Conservation (phyloP, 257 asterid genomes). For the Lantana camara region DNA sequence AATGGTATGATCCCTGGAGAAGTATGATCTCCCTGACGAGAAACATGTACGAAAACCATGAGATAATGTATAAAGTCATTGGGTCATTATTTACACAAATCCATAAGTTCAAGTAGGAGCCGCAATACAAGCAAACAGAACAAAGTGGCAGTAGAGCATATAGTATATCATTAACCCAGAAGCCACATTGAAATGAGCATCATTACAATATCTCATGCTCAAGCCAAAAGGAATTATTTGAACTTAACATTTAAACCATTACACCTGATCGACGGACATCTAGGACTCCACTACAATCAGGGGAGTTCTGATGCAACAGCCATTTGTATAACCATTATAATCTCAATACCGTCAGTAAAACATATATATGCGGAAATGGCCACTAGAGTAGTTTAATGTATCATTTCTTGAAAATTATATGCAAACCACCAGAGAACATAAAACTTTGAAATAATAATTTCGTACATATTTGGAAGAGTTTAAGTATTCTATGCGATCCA, state of each 20-base stretch:
- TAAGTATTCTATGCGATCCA: slow-evolving; percentile 17
- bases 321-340: slow-evolving; percentile 16
- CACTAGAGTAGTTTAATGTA: no score
- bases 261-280: slow-evolving; percentile 1
- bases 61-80: slow-evolving; percentile 16
- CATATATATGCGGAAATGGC: not conserved
- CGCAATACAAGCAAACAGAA: slow-evolving; percentile 24
- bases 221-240: not conserved
- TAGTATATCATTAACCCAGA: not conserved
- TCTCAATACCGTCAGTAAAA: not conserved
- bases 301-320: slow-evolving; percentile 16
- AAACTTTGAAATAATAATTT: not conserved
- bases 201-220: slow-evolving; percentile 17
- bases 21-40: slow-evolving; percentile 69
- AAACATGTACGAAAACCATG: slow-evolving; percentile 23
- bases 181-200: not conserved
- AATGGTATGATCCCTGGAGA: slow-evolving; percentile 83
- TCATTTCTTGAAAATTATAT: not conserved
- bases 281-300: not conserved
- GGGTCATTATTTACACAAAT: not conserved
- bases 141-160: slow-evolving; percentile 1
- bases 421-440: not conserved
- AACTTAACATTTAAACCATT: slow-evolving; percentile 14
- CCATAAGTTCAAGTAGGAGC: not conserved
- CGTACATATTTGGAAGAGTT: not conserved